A percentile compares a stretch with the other conserved stretches of the same genome.
Conservation (phyloP, 192 early-diverging fungal species). For the Spinellus fusiger region DNA sequence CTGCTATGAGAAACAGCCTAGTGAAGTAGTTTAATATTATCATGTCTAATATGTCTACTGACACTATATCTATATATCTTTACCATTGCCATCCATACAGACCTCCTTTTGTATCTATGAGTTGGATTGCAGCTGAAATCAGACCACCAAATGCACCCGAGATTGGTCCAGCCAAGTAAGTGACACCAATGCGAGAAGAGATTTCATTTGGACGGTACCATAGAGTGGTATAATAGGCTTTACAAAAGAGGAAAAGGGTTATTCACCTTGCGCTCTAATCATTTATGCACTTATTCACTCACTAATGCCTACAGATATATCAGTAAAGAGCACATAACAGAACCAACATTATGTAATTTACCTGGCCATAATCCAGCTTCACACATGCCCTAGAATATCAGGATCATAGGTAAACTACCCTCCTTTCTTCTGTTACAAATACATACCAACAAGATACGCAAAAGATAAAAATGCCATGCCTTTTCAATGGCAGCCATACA, state of each 20-base stretch:
- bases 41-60: neutral
- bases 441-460: constrained; percentile 25
- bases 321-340: neutral
- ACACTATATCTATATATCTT: neutral
- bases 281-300: neutral
- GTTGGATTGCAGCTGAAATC: constrained; percentile 24
- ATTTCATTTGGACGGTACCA: constrained; percentile 31
- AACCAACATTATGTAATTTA: neutral
- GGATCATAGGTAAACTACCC: neutral
- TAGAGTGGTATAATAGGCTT: constrained; percentile 29
- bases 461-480: constrained; percentile 32
- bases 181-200: constrained; percentile 23
- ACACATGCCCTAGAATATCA: constrained; percentile 14
- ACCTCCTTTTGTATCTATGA: constrained; percentile 21
- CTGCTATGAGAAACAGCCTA: constrained; percentile 24
- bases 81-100: constrained; percentile 30
- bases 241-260: neutral
- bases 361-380: constrained; percentile 35
- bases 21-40: too few species aligned
- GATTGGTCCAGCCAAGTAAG: constrained; percentile 26
- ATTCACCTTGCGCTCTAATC: neutral
- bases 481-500: constrained; percentile 32
- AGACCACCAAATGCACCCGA: constrained; percentile 32
- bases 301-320: constrained; percentile 9
- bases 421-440: too few species aligned